These are phyloP conservation scores for Fraxinus pennsylvanica DNA, from an alignment of 257 asterid genomes.

Conservation along the genomic window DNA sequence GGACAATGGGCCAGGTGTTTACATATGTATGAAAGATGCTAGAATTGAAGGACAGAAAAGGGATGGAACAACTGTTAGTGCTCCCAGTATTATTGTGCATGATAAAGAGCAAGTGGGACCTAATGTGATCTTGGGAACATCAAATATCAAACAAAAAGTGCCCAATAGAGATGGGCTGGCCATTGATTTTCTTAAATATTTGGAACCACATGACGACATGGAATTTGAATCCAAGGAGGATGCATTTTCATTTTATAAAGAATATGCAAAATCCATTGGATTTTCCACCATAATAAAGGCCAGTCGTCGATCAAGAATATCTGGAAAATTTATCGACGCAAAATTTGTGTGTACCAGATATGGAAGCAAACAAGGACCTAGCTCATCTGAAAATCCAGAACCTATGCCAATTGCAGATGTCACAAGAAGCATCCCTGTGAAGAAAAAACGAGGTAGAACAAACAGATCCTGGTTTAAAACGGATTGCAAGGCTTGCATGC, in stretches of 20 bases:
- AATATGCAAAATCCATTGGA: constrained; percentile 44
- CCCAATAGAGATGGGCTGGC: constrained; percentile 23
- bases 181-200: constrained; percentile 19
- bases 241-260: constrained; percentile 47
- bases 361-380: constrained; percentile 39
- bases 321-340: constrained; percentile 58
- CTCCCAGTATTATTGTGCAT: constrained; percentile 3
- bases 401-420: constrained; percentile 24
- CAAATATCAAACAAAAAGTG: constrained; percentile 5
- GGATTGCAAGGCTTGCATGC: constrained; percentile 65
- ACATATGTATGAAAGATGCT: constrained; percentile 6
- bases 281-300: constrained; percentile 57
- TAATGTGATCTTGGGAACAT: neutral
- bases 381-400: constrained; percentile 31
- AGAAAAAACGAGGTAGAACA: constrained; percentile 52
- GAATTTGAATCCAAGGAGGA: constrained; percentile 61
- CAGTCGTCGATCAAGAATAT: constrained; percentile 54
- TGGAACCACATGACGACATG: constrained; percentile 42
- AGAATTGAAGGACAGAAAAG: constrained; percentile 20
- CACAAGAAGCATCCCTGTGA: constrained; percentile 25
- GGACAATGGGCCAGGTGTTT: constrained; percentile 10
- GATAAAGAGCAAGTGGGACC: constrained; percentile 9
- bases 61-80: constrained; percentile 28
- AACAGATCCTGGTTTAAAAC: constrained; percentile 55
- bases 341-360: constrained; percentile 55